Evolutionary conservation across 2,329 filamentous ascomycete genomes (phyloP).

Genomic region (Fulvia fulva): DNA sequence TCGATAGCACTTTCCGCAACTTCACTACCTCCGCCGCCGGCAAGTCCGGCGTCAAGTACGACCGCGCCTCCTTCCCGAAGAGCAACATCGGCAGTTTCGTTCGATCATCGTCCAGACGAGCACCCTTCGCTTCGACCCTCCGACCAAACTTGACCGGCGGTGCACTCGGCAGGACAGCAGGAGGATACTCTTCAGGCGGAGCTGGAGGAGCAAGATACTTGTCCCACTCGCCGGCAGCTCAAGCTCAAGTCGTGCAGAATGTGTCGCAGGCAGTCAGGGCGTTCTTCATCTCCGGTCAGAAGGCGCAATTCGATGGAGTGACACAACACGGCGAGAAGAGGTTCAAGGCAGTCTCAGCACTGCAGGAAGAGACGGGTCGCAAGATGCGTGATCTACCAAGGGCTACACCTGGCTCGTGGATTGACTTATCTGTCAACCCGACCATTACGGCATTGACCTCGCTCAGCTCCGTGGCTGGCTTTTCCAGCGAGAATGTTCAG

Average conservation of each 20-base stretch:
- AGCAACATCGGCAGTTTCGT: conserved; percentile 56
- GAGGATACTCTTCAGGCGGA: conserved; percentile 75
- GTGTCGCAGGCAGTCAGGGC: conserved; percentile 90
- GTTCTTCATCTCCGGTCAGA: conserved; percentile 87
- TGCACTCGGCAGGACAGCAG: conserved; percentile 75
- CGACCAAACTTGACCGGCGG: conserved; percentile 91
- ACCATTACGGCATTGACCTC: conserved; percentile 84
- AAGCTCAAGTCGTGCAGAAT: conserved; percentile 88
- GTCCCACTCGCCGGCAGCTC: conserved; percentile 78
- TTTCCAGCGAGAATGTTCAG: conserved; percentile 38
- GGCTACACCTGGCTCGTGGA: conserved; percentile 67
- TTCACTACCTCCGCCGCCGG: conserved; percentile 49
- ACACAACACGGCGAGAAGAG: conserved; percentile 68
- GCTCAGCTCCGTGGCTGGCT: conserved; percentile 57
- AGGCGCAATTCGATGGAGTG: conserved; percentile 78
- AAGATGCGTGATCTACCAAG: conserved; percentile 60
- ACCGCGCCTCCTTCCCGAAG: conserved; percentile 52
- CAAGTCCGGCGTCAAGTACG: conserved; percentile 40
- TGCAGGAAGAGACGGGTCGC: conserved; percentile 68
- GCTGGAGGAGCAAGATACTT: conserved; percentile 77
- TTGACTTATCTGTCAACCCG: conserved; percentile 85
- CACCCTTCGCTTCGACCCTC: conserved; percentile 83
- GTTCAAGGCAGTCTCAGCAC: conserved; percentile 70
- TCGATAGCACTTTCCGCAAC: conserved; percentile 44
- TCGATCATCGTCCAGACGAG: conserved; percentile 64